A percentile compares a stretch with the other conserved stretches of the same genome.
Conservation (phyloP, 1,139 yeast species). For the Petasospora fabianii region DNA sequence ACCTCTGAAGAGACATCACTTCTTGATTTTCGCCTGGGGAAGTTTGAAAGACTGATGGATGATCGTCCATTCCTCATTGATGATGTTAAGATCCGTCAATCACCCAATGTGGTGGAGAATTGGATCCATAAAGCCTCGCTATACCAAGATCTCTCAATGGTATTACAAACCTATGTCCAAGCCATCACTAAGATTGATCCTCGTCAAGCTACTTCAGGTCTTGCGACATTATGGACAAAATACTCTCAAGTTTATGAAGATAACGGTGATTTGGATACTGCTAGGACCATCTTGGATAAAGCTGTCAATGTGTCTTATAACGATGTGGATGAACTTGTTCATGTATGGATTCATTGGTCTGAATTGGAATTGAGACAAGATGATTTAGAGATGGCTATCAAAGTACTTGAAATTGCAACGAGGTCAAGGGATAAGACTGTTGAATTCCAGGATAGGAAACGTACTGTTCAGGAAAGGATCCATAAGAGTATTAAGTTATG, state of each 20-base stretch:
- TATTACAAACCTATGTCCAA: constrained; percentile 55
- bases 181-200: constrained; percentile 74
- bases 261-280: constrained; percentile 53
- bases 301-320: constrained; percentile 71
- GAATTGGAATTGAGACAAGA: constrained; percentile 55
- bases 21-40: constrained; percentile 42
- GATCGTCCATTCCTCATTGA: constrained; percentile 55
- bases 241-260: constrained; percentile 66
- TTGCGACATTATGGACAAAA: constrained; percentile 62
- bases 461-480: constrained; percentile 55
- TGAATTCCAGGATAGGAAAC: constrained; percentile 27
- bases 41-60: constrained; percentile 54
- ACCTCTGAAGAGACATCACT: constrained; percentile 9
- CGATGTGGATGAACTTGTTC: constrained; percentile 59
- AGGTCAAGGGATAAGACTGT: constrained; percentile 21
- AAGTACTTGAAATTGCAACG: constrained; percentile 51
- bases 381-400: constrained; percentile 49
- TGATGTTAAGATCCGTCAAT: constrained; percentile 63
- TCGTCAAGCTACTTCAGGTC: constrained; percentile 39
- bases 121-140: constrained; percentile 66
- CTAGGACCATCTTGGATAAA: constrained; percentile 59
- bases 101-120: constrained; percentile 55
- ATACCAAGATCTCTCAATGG: constrained; percentile 36
- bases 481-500: constrained; percentile 64
- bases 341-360: constrained; percentile 71